Evolutionary conservation across 2,329 filamentous ascomycete genomes (phyloP), one percentile per base, ranked within the genome.

Genomic region (Fusarium sp.): DNA sequence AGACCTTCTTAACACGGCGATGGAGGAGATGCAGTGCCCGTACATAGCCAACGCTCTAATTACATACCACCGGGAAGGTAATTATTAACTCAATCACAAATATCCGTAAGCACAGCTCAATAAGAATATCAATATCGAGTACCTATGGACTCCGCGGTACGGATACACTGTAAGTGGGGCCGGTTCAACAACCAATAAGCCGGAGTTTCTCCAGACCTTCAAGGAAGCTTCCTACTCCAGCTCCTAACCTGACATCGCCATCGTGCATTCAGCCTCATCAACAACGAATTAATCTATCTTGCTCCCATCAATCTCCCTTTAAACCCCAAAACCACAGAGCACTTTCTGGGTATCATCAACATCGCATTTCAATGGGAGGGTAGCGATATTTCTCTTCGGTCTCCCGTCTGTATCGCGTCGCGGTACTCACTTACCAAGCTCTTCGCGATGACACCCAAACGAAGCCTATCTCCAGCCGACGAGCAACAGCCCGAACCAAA

Each of bases 391-490:
- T 12, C 21, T 20, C n/a, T 10, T 30, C 28, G 30, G 20, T 30
- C 20, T 28, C 34, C 43, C 40, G 21, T 19, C 28, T 44, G 9
- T 32, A 56, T 32, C 52, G 53, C 44, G 42, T 45, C 48, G 40
- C 48, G 45, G 32, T 39, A 21, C 42, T 23, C 23, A 26, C 40
- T 28, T 28, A 38, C 32, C 23, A 46, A 44, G n/a, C 40, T 36
- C 21, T 30, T 62, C 45, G 51, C 42, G 32, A 77, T 74, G 74
- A 75, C 77, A n/a, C 77, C 76, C 42, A 83, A 82, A 68, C 78
- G 80, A 67, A 75, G 69, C 30, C 69, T 78, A 34, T 74, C 77
- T 10, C 71, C 75, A 9, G 63, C 62, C 28, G 75, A 76, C 23
- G 72, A 72, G 34, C 60, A 69, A 20, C 62, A 71, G 48, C 68